Evolutionary conservation across 225 moss, liverwort and hornwort genomes (phyloP).

Genomic region (Polytrichum commune): DNA sequence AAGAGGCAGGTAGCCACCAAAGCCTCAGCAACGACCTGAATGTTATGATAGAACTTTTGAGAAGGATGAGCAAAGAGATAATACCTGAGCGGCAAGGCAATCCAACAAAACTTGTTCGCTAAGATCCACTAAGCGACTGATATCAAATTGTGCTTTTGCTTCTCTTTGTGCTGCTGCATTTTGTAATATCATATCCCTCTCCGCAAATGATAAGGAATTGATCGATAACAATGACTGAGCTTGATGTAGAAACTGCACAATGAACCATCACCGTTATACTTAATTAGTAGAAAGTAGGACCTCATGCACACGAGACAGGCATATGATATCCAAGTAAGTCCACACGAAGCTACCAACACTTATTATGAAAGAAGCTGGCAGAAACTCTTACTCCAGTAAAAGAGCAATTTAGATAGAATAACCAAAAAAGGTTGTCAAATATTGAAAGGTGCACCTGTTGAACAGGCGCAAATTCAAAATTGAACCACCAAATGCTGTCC

Average conservation of each 20-base stretch:
- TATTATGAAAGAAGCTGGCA: no score
- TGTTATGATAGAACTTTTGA: no score
- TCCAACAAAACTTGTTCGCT: constrained; percentile 77
- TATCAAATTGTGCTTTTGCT: constrained; percentile 93
- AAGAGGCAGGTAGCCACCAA: no score
- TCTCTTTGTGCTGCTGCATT: constrained; percentile 91
- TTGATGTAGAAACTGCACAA: constrained; percentile 83
- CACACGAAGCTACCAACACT: no score
- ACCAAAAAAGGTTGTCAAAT: no score
- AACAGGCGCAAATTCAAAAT: constrained; percentile 83
- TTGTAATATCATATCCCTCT: constrained; percentile 95
- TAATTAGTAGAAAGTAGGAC: background rate
- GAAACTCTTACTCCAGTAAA: no score
- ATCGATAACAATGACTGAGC: constrained; percentile 85
- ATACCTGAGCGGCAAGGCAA: constrained; percentile 85
- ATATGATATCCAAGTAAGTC: no score
- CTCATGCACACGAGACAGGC: background rate
- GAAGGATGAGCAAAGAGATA: no score
- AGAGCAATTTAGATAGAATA: no score
- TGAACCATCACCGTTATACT: constrained; percentile 5
- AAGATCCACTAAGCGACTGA: constrained; percentile 81
- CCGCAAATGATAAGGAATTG: constrained; percentile 80
- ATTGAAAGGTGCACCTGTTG: constrained; percentile 51
- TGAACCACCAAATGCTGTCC: constrained; percentile 87
- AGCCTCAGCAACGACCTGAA: no score